phyloP scores from a whole-genome alignment of 306 rosid genomes.

The Echinosophora koreensis region DNA sequence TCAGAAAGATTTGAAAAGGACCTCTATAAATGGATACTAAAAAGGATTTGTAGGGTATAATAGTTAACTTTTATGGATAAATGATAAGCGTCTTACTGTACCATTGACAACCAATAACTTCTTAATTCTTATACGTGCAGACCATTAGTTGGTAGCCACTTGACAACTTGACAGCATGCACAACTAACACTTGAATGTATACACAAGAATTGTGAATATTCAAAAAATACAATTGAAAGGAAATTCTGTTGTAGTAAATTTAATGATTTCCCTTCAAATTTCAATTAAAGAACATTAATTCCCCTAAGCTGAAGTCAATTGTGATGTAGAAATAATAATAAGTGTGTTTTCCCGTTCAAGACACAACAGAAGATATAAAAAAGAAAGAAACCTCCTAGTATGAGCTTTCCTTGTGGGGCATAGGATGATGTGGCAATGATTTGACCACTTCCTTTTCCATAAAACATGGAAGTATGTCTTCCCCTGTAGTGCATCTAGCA shows the following conservation, averaged over 20 bases:
- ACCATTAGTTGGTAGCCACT: slow-evolving; percentile 26
- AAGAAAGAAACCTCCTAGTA: neutral
- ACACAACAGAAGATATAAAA: neutral
- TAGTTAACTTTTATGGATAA: slow-evolving; percentile 22
- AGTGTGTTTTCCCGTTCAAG: neutral
- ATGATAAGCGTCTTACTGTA: slow-evolving; percentile 36
- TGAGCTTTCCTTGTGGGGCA: slow-evolving; percentile 39
- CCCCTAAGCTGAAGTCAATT: neutral
- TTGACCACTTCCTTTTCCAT: slow-evolving; percentile 36
- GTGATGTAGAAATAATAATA: neutral
- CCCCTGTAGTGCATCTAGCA: slow-evolving; percentile 26
- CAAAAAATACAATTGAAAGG: neutral
- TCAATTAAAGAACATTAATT: neutral
- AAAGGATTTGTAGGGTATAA: slow-evolving; percentile 18
- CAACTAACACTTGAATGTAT: neutral
- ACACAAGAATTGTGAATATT: slow-evolving; percentile 1
- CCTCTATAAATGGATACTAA: too few species aligned
- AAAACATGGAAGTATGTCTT: slow-evolving; percentile 30
- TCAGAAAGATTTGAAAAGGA: neutral
- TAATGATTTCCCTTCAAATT: neutral
- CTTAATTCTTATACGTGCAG: slow-evolving; percentile 44
- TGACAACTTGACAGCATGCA: slow-evolving; percentile 23
- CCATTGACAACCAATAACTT: neutral
- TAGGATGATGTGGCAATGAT: slow-evolving; percentile 45
- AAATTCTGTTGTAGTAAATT: neutral